These are phyloP conservation scores for Penicillium coffeae DNA, from an alignment of 495 filamentous ascomycete genomes.

Conservation along the genomic window DNA sequence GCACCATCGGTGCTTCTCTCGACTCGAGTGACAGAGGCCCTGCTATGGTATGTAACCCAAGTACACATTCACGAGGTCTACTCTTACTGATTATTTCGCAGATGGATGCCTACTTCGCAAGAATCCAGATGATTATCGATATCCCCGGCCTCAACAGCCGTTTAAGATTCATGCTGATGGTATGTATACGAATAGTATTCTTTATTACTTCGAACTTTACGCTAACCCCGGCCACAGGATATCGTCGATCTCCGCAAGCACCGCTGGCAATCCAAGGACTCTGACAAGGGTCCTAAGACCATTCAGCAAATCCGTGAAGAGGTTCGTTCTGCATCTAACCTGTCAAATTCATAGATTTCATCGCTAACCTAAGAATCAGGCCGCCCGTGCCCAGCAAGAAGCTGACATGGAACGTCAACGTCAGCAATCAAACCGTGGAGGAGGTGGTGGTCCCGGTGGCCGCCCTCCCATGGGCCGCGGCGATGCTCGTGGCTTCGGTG, in stretches of 20 bases:
- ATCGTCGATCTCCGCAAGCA: constrained; percentile 74
- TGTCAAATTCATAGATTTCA: neutral
- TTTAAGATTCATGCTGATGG: constrained; percentile 91
- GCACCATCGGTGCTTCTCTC: constrained; percentile 84
- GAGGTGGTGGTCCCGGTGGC: constrained; percentile 56
- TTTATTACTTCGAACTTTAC: neutral
- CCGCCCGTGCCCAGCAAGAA: constrained; percentile 62
- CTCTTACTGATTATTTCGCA: neutral
- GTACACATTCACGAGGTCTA: neutral
- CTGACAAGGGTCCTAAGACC: constrained; percentile 90
- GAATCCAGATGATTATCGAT: constrained; percentile 76
- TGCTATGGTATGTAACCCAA: constrained; percentile 38
- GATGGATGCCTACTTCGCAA: constrained; percentile 90
- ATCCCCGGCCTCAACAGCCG: constrained; percentile 77
- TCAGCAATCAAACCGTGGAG: constrained; percentile 45
- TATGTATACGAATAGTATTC: constrained; percentile 23
- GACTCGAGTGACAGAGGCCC: constrained; percentile 76
- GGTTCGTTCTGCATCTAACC: constrained; percentile 41
- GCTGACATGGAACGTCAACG: constrained; percentile 52
- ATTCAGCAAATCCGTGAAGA: constrained; percentile 86
- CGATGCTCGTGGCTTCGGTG: constrained; percentile 72
- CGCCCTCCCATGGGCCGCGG: constrained; percentile 73
- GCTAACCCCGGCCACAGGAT: constrained; percentile 61
- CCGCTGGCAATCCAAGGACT: constrained; percentile 79
- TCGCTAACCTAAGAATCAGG: constrained; percentile 44